phyloP scores from a whole-genome alignment of 148 eudicot species.

The Chenopodium suecicum region DNA sequence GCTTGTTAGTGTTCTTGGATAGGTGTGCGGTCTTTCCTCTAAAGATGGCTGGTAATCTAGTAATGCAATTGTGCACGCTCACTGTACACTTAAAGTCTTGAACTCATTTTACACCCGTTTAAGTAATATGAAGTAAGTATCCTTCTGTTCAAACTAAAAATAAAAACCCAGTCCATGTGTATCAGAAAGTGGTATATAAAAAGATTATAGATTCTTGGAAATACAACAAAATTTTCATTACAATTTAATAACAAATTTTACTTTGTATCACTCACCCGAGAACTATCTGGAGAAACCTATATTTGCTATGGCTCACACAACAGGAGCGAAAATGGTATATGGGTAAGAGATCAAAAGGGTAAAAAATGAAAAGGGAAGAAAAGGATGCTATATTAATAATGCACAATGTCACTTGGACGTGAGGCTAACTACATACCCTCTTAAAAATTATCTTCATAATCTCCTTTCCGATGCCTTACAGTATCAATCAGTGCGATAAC shows the following conservation, averaged over 20 bases:
- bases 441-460: conserved; percentile 6
- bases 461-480: conserved; percentile 15
- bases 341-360: not conserved
- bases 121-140: too few species aligned
- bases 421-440: conserved; percentile 16
- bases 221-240: conserved; percentile 14
- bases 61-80: too few species aligned
- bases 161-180: too few species aligned
- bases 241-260: conserved; percentile 17
- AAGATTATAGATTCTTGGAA: not conserved
- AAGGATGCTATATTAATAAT: conserved; percentile 23
- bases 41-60: too few species aligned
- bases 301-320: conserved; percentile 16
- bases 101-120: too few species aligned
- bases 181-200: not conserved
- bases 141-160: too few species aligned
- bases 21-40: too few species aligned
- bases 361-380: conserved; percentile 5
- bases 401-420: not conserved
- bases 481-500: conserved; percentile 6
- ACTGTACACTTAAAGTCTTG: too few species aligned
- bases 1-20: too few species aligned
- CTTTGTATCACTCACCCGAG: not conserved
- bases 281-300: conserved; percentile 22
- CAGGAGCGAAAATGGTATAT: not conserved